Evolutionary conservation across 192 early-diverging fungal species (phyloP), one percentile per base, ranked within the genome.

Genomic region (Gonapodya prolifera): DNA sequence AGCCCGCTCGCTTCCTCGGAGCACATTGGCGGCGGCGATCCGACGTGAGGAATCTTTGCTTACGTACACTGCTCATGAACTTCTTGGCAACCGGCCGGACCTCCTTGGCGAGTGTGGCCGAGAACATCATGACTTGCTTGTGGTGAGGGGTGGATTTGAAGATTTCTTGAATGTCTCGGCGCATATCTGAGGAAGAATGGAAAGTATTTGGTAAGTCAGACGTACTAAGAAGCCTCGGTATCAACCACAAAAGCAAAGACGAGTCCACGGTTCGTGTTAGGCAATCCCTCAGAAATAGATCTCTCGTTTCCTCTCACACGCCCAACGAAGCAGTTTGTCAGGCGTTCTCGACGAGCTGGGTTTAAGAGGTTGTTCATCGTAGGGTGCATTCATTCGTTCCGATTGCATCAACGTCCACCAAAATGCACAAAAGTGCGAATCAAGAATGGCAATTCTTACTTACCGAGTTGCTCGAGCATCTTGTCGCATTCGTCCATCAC

Each of bases 101-200:
- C 76, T 97, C 96, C 86, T 96, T 95, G 87, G 87, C 90, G 75
- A 98, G 84, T 34, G 97, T 98, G 1, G 97, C 97, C 70, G 91
- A 93, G 85, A 95, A 98, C 97, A 98, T 98, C 91, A 98, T 94
- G 69, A 98, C 97, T 83, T 98, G 97, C 88, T 98, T 98, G 86
- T 92, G 91, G 86, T 95, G 95, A 31, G 95, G 95, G 0, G 95
- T 97, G 18, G 91, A 85, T 33, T 90, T 85, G 91, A 98, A 98
- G 75, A 98, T 97, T 32, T 96, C 94, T 81, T 98, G 97, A 16
- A 98, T 93, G 85, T 97, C 94, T 75, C 92, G 88, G 77, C 97
- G 93, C 97, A 98, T 98, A 80, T 97, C 96, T 98, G 77, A 2
- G n/a, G 61, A 45, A 82, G 30, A 1, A 28, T 73, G n/a, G n/a